These are phyloP conservation scores for Chenopodium album DNA, from an alignment of 148 eudicot genomes.

Conservation along the genomic window DNA sequence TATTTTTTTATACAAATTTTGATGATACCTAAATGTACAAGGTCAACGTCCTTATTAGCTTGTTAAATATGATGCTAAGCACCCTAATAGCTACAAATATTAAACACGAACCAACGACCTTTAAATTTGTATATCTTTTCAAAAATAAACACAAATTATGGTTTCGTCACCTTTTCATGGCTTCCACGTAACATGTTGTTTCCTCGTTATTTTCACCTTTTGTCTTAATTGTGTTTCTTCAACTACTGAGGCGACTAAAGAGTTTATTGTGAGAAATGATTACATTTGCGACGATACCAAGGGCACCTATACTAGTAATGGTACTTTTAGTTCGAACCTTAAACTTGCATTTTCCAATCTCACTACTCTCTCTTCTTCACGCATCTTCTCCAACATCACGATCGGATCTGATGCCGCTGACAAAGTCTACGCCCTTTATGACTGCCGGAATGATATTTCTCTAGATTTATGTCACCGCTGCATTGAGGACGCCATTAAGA, in stretches of 20 bases:
- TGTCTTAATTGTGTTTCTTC: not conserved
- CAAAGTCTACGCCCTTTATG: slow-evolving; percentile 18
- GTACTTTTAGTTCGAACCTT: slow-evolving; percentile 13
- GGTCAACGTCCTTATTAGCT: too few species aligned
- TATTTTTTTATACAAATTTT: too few species aligned
- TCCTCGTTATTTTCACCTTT: not conserved
- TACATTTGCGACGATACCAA: slow-evolving; percentile 9
- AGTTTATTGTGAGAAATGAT: not conserved
- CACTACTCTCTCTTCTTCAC: slow-evolving; percentile 11
- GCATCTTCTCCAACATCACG: slow-evolving; percentile 10
- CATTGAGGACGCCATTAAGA: slow-evolving; percentile 12
- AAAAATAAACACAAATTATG: not conserved
- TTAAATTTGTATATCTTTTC: too few species aligned
- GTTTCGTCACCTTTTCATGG: not conserved
- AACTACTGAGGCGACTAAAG: not conserved
- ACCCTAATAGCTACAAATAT: too few species aligned
- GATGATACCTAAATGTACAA: too few species aligned
- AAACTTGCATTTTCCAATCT: slow-evolving; percentile 10
- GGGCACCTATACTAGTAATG: slow-evolving; percentile 11
- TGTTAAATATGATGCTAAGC: too few species aligned
- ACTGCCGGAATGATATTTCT: slow-evolving; percentile 26
- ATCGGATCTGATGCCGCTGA: not conserved
- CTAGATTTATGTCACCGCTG: slow-evolving; percentile 13
- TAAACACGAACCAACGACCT: too few species aligned
- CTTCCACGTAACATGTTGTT: not conserved